phyloP scores from a whole-genome alignment of 257 asterid species.

The Sherardia arvensis region DNA sequence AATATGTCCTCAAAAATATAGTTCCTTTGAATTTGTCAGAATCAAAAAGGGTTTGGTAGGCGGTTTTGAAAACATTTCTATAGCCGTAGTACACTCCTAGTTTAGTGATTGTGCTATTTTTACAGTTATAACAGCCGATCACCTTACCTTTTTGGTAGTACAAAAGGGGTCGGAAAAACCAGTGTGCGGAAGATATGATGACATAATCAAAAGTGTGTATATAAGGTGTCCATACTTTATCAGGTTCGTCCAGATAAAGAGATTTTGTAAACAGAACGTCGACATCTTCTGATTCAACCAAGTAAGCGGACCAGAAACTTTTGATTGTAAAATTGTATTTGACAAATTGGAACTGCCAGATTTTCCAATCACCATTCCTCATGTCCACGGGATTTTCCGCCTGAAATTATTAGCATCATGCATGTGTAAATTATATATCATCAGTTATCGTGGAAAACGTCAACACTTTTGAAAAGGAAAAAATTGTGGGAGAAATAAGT shows the following conservation, averaged over 20 bases:
- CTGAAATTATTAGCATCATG: conserved; percentile 15
- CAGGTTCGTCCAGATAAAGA: conserved; percentile 50
- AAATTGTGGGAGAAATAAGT: not conserved
- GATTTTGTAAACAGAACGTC: conserved; percentile 25
- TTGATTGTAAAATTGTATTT: conserved; percentile 47
- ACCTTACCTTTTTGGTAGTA: conserved; percentile 16
- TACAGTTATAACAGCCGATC: conserved; percentile 17
- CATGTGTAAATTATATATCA: too few species aligned
- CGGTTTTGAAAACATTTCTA: conserved; percentile 20
- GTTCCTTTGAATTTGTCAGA: conserved; percentile 13
- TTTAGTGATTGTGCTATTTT: conserved; percentile 4
- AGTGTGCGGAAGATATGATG: conserved; percentile 57
- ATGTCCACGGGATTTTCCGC: conserved; percentile 49
- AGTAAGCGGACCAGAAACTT: conserved; percentile 40
- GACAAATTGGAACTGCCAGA: conserved; percentile 35
- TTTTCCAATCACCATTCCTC: conserved; percentile 34
- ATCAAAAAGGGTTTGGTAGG: conserved; percentile 13
- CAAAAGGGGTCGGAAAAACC: conserved; percentile 29
- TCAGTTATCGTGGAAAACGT: too few species aligned
- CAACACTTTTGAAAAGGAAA: too few species aligned
- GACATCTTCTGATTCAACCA: conserved; percentile 28
- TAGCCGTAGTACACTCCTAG: conserved; percentile 18
- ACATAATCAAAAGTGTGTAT: conserved; percentile 40
- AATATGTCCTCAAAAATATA: conserved; percentile 6
- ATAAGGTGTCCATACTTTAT: conserved; percentile 39